Conservation (phyloP, 768 basidiomycete genomes). For the Lyophyllum atratum region DNA sequence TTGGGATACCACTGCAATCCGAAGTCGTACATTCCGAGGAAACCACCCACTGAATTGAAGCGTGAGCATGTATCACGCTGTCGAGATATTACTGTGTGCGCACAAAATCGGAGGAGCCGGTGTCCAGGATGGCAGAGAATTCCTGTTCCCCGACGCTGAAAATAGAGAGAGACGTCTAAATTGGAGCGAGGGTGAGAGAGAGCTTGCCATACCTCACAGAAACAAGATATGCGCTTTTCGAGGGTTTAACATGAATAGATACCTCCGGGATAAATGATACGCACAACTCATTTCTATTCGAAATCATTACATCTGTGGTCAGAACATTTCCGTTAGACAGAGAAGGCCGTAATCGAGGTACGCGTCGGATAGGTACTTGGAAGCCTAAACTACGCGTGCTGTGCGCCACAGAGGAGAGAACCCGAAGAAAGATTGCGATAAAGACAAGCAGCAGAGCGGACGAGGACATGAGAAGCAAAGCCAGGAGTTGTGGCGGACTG, state of each 20-base stretch:
- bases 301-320: conserved; percentile 25
- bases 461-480: neutral
- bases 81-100: conserved; percentile 13
- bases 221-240: conserved; percentile 18
- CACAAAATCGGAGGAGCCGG: conserved; percentile 61
- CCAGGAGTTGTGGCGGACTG: neutral
- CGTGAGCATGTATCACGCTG: neutral
- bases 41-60: conserved; percentile 45
- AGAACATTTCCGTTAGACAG: conserved; percentile 6
- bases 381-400: conserved; percentile 1
- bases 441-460: neutral
- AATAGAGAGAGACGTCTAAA: conserved; percentile 6
- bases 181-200: neutral
- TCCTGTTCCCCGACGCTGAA: conserved; percentile 40
- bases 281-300: conserved; percentile 35
- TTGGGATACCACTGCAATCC: conserved; percentile 47
- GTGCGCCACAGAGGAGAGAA: neutral
- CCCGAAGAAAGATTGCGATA: neutral
- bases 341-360: conserved; percentile 3
- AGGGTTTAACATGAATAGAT: neutral
- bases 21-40: conserved; percentile 42
- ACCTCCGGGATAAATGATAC: conserved; percentile 10
- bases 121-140: conserved; percentile 51
- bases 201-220: conserved; percentile 14
- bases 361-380: conserved; percentile 15